These are phyloP conservation scores for Blastobotrys buckinghamii DNA, from an alignment of 1,139 yeast species.

Conservation along the genomic window DNA sequence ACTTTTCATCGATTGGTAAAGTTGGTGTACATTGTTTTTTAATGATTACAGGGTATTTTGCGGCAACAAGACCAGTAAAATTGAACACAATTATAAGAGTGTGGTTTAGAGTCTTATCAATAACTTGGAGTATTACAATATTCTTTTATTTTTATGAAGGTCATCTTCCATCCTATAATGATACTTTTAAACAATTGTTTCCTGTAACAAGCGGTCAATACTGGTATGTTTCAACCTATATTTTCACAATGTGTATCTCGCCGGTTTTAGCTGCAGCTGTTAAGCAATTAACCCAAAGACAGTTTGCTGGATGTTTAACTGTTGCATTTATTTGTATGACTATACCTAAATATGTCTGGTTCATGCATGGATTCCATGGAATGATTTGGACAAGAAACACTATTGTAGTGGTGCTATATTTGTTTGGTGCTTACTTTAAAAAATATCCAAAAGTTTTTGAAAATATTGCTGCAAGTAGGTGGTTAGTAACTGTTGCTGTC, in stretches of 20 bases:
- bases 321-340: background rate
- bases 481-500: background rate
- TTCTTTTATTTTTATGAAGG: background rate
- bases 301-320: background rate
- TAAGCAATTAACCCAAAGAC: background rate
- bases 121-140: background rate
- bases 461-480: background rate
- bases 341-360: background rate
- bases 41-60: constrained; percentile 12
- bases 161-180: background rate
- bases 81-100: background rate
- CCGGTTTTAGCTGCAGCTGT: background rate
- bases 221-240: constrained; percentile 1
- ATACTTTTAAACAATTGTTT: background rate
- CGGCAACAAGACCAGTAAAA: background rate
- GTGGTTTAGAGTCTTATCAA: background rate
- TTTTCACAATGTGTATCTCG: background rate
- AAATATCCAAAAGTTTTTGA: background rate
- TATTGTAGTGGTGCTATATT: background rate
- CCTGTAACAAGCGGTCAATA: constrained; percentile 1
- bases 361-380: background rate
- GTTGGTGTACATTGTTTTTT: constrained; percentile 12
- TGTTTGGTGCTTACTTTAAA: constrained; percentile 2
- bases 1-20: constrained; percentile 3
- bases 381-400: background rate